Base-by-base conservation (phyloP, 306 rosid genomes). In the Rosa chinensis region DNA sequence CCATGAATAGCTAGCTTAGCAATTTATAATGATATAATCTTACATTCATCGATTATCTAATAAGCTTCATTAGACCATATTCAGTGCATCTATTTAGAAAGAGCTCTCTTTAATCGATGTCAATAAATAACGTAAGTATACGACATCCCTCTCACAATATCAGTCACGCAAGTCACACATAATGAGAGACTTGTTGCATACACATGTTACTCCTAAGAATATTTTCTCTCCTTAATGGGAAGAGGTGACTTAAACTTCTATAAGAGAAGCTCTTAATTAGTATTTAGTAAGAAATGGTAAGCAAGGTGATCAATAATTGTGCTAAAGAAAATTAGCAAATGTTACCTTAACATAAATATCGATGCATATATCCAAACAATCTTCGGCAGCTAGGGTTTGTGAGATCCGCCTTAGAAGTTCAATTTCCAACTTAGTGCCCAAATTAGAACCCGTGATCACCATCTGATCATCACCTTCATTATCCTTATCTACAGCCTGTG, bases 311-410 rank as follows among this genome's bases (percentile, higher is more conserved):
- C 21, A 37, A 17, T 5, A 66, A 37, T 8, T 18, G 25, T 66
- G 71, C 5, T 16, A 66, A 32, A 39, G 25, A 8, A 8, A 13
- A 14, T 6, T 35, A 37, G 43, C 16, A 6, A 35, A 14, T 56
- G 13, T 70, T 82, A 90, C 98, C 97, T 94, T 92, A 76, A 90
- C 86, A 81, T 86, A 94, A 67, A 92, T 92, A 42, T 88, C 96
- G 75, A 94, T 90, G 91, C 98, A 90, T 58, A 94, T 94, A 78
- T 94, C 98, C 53, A 94, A 42, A 76, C 98, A 94, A 79, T 94
- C 97, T 82, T 94, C 92, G 14, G 88, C 87, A 18, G 89, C 89
- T 12, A 90, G 85, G 21, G 89, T 85, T 76, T 78, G 78, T 11
- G 97, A 82, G 83, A 92, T 90, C 74, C 90, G 75, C 78, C 42